phyloP scores from a whole-genome alignment of 2,329 filamentous ascomycete genomes.

The Xylaria sp. region DNA sequence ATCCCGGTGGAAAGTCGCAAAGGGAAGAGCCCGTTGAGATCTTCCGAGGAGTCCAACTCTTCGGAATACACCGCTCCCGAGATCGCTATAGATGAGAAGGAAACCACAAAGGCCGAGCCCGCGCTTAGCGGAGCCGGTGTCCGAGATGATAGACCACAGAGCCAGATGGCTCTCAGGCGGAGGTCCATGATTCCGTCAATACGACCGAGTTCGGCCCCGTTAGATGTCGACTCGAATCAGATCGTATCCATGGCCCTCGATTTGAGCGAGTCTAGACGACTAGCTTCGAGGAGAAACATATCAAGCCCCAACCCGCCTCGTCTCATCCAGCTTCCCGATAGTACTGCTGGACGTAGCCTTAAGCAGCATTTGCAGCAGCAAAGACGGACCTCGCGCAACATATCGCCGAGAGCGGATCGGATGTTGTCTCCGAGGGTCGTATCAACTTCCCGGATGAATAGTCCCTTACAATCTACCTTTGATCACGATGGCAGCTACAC shows the following conservation, averaged over 20 bases:
- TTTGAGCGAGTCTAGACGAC: slow-evolving; percentile 78
- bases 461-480: slow-evolving; percentile 55
- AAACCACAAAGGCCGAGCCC: slow-evolving; percentile 24
- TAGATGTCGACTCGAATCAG: slow-evolving; percentile 81
- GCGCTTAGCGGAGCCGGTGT: slow-evolving; percentile 22
- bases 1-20: slow-evolving; percentile 40
- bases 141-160: slow-evolving; percentile 34
- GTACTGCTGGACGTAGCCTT: slow-evolving; percentile 62
- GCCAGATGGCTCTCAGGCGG: slow-evolving; percentile 35
- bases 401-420: slow-evolving; percentile 62
- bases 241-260: slow-evolving; percentile 93
- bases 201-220: slow-evolving; percentile 37
- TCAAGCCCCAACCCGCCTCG: slow-evolving; percentile 58
- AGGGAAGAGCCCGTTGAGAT: slow-evolving; percentile 33
- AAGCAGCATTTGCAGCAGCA: slow-evolving; percentile 76
- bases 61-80: slow-evolving; percentile 15
- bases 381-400: slow-evolving; percentile 64
- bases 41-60: slow-evolving; percentile 24
- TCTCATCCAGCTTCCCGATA: slow-evolving; percentile 59
- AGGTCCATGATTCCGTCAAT: slow-evolving; percentile 34
- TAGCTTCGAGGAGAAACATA: slow-evolving; percentile 63
- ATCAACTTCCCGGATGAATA: slow-evolving; percentile 49
- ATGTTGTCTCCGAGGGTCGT: slow-evolving; percentile 48
- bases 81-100: slow-evolving; percentile 24
- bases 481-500: slow-evolving; percentile 58